Base-by-base conservation (phyloP, 1,284 basidiomycete species). In the Gymnopus androsaceus region DNA sequence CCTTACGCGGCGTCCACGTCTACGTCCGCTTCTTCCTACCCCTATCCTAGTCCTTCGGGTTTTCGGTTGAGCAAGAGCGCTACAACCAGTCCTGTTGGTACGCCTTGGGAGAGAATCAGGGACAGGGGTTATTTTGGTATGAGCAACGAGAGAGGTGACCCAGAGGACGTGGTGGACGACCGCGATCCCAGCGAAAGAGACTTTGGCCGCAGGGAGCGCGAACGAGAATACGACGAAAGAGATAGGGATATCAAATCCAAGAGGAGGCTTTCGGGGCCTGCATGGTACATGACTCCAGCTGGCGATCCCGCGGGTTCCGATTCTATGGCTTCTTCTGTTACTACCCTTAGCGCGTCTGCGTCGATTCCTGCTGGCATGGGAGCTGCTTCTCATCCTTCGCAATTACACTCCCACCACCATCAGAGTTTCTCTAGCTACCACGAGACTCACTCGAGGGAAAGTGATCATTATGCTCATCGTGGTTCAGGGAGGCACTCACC, bases 61-160 rank as follows among this genome's bases (percentile, higher is more conserved):
- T 53, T 37, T 36, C 75, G 80, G 11, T 61, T 79, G 15, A 81
- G 74, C 66, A 87, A 87, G 67, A 88, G 85, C 65, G 87, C 87
- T 17, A 87, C 87, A 1, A 84, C 83, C 5, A 87, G 84, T 59
- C 90, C 91, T 1, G 75, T 85, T 51, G 75, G 77, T 48, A 82
- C 79, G 27, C 83, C 79, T 60, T 63, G 65, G 45, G 55, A 66
- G 19, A 52, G 66, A 14, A 63, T 59, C 37, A 66, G 69, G 28
- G 78, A 80, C 38, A 66, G 69, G 37, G 68, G 71, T 25, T 76
- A 77, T 62, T 78, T 79, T 61, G 75, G 74, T 45, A 55, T 76
- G 23, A 74, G 77, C 23, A 70, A 71, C 47, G 74, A 78, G 62
- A 67, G 69, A 57, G 67, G 75, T 25, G 55, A 51, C 25, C 41